A percentile compares a stretch with the other conserved stretches of the same genome.
Conservation (phyloP, 768 basidiomycete genomes). For the Auricularia heimuer region DNA sequence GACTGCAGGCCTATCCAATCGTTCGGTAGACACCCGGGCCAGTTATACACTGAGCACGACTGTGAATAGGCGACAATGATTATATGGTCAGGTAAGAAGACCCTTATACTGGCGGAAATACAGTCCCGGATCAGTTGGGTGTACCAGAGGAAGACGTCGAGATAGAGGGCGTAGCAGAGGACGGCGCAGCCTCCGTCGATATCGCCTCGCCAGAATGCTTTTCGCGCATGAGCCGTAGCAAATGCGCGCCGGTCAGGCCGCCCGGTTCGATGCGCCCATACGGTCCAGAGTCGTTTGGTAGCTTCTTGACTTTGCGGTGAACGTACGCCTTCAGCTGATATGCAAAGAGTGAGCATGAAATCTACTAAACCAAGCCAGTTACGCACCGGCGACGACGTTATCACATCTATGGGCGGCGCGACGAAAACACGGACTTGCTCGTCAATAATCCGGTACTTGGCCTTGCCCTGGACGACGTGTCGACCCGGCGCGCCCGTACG, state of each 20-base stretch:
- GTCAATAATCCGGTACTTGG: conserved; percentile 71
- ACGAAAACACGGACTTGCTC: conserved; percentile 77
- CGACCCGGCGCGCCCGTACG: conserved; percentile 85
- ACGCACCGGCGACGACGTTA: conserved; percentile 43
- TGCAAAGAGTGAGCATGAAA: background rate
- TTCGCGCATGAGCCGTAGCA: background rate
- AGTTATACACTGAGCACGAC: too few species aligned
- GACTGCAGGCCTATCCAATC: too few species aligned
- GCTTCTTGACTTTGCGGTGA: conserved; percentile 26
- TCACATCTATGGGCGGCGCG: conserved; percentile 61
- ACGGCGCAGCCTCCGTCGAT: too few species aligned
- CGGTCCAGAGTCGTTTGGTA: background rate
- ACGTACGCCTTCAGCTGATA: conserved; percentile 66
- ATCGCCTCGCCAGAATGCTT: background rate
- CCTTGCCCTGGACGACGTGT: conserved; percentile 63
- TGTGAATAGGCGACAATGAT: too few species aligned
- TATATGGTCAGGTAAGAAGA: too few species aligned
- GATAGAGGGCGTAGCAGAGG: too few species aligned
- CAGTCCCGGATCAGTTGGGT: too few species aligned
- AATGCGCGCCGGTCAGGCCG: background rate
- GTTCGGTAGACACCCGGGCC: too few species aligned
- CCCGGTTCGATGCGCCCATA: background rate
- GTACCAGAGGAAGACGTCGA: too few species aligned
- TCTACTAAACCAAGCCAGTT: conserved; percentile 16
- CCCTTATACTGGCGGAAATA: too few species aligned